Evolutionary conservation across 768 basidiomycete species (phyloP).

Genomic region (Zangia roseola): DNA sequence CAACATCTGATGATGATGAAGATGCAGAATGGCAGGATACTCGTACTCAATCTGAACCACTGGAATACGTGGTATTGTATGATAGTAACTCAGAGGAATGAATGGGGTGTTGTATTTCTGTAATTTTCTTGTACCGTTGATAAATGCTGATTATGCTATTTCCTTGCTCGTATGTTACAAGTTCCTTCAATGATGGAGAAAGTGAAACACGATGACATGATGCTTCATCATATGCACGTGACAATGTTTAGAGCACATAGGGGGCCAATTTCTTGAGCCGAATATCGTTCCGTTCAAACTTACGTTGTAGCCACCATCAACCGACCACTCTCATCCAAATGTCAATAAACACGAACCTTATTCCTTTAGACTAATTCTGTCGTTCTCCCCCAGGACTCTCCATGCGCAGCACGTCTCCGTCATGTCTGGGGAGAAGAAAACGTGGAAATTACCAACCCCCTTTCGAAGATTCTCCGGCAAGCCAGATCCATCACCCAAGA

Average conservation of each 20-base stretch:
- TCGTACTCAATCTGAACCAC: conserved; percentile 39
- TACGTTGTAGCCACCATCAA: background rate
- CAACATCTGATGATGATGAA: conserved; percentile 54
- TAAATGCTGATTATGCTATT: background rate
- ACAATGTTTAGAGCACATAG: conserved; percentile 1
- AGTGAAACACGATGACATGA: too few species aligned
- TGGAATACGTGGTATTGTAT: conserved; percentile 73
- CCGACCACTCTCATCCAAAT: background rate
- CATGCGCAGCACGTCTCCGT: conserved; percentile 9
- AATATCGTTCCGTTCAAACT: background rate
- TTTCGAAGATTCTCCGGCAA: conserved; percentile 19
- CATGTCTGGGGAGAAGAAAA: conserved; percentile 29
- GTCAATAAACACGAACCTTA: background rate
- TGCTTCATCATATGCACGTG: too few species aligned
- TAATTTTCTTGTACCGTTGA: background rate
- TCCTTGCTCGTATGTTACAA: too few species aligned
- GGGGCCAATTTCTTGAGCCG: conserved; percentile 3
- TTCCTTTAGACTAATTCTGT: background rate
- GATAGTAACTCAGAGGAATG: conserved; percentile 60
- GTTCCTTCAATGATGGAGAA: too few species aligned
- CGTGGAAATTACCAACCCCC: conserved; percentile 20
- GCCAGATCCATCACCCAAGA: conserved; percentile 3
- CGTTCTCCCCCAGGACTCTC: background rate
- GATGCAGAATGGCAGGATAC: conserved; percentile 61
- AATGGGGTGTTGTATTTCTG: conserved; percentile 2